phyloP scores from a whole-genome alignment of 345 rosid species.

The Corchorus capsularis region DNA sequence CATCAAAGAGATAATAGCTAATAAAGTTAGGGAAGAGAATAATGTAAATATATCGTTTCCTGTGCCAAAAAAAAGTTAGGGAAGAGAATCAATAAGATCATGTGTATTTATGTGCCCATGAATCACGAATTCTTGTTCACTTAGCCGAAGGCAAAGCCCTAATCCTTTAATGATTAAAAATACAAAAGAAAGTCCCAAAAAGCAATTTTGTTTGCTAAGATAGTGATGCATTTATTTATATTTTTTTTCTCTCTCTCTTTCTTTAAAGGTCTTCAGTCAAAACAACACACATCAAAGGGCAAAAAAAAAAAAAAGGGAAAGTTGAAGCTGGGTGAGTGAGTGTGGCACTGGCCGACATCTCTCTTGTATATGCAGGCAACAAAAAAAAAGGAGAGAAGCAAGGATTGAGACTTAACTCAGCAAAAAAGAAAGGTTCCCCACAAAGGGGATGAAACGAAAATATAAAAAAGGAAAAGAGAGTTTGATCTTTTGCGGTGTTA shows the following conservation, averaged over 20 bases:
- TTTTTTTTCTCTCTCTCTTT: too few relatives aligned
- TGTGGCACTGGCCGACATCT: constrained; percentile 61
- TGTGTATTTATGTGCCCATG: constrained; percentile 19
- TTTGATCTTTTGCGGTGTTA: constrained; percentile 37
- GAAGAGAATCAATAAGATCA: too few relatives aligned
- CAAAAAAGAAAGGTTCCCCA: too few relatives aligned
- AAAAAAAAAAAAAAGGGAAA: constrained; percentile 13
- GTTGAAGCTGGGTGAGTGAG: too few relatives aligned
- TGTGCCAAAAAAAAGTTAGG: too few relatives aligned
- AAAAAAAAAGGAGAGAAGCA: constrained; percentile 32
- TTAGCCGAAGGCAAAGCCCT: constrained; percentile 34
- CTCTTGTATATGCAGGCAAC: constrained; percentile 25
- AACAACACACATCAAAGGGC: constrained; percentile 10
- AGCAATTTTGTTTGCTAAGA: constrained; percentile 23
- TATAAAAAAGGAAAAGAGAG: too few relatives aligned
- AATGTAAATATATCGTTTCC: too few relatives aligned
- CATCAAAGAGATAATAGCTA: too few relatives aligned
- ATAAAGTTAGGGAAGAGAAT: too few relatives aligned
- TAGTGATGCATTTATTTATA: too few relatives aligned
- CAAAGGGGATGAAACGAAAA: too few relatives aligned
- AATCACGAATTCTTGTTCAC: constrained; percentile 43
- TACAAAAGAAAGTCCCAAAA: constrained; percentile 2
- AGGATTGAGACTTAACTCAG: constrained; percentile 40
- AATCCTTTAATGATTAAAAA: constrained; percentile 22
- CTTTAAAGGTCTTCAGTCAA: too few relatives aligned